Conservation (phyloP, 2,329 filamentous ascomycete genomes). For the Thielaviopsis euricoi region DNA sequence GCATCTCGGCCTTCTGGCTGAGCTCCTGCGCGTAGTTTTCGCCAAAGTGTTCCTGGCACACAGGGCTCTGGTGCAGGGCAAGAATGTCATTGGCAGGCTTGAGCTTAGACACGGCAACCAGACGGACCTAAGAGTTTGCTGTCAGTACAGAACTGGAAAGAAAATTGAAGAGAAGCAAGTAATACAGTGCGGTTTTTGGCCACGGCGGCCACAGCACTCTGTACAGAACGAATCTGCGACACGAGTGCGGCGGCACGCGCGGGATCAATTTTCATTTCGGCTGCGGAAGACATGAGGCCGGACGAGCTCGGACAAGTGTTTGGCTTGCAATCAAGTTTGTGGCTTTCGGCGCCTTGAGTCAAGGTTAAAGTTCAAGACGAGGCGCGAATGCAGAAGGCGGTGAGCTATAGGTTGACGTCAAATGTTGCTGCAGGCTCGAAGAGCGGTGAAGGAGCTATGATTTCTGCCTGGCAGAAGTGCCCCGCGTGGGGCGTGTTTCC, state of each 20-base stretch:
- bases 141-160: not conserved
- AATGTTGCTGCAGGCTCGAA: too few relatives aligned
- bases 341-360: not conserved
- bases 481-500: conserved; percentile 1
- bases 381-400: not conserved
- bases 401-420: not conserved
- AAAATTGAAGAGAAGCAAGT: not conserved
- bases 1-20: conserved; percentile 62
- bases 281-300: not conserved
- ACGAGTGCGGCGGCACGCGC: conserved; percentile 44
- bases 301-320: not conserved
- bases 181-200: conserved; percentile 36
- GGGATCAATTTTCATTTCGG: conserved; percentile 45
- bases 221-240: conserved; percentile 44
- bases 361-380: not conserved
- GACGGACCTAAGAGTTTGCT: conserved; percentile 42
- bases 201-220: conserved; percentile 37
- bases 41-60: conserved; percentile 62
- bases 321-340: too few relatives aligned
- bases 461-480: conserved; percentile 6
- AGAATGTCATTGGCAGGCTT: conserved; percentile 88
- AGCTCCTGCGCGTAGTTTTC: conserved; percentile 95
- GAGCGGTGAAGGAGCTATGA: conserved; percentile 3
- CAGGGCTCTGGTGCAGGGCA: conserved; percentile 50
- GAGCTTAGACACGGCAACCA: conserved; percentile 91